These are phyloP conservation scores for Pseudozyma sp. DNA, from an alignment of 1,284 basidiomycete species.

Conservation along the genomic window DNA sequence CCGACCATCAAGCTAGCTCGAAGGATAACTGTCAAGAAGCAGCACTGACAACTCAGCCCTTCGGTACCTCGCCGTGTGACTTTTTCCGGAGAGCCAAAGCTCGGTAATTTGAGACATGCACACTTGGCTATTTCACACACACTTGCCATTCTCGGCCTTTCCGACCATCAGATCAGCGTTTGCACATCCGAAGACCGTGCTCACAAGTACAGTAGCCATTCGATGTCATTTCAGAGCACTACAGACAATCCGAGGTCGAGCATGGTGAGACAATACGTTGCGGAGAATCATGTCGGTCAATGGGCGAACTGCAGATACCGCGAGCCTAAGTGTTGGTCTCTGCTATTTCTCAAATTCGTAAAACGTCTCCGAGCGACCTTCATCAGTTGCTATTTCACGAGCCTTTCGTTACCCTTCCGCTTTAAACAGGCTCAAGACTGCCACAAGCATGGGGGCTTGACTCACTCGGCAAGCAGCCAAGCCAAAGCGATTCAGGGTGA, in stretches of 20 bases:
- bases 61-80: too few species aligned
- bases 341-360: background rate
- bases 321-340: constrained; percentile 14
- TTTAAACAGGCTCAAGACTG: background rate
- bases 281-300: background rate
- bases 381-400: background rate
- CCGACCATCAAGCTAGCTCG: too few species aligned
- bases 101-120: constrained; percentile 18
- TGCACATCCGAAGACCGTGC: background rate
- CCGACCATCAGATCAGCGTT: constrained; percentile 5
- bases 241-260: too few species aligned
- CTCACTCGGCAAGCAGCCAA: too few species aligned
- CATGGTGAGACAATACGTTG: too few species aligned
- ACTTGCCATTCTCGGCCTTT: constrained; percentile 1
- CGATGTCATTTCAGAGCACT: too few species aligned
- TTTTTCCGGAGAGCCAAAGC: constrained; percentile 3
- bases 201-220: too few species aligned
- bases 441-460: background rate
- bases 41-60: too few species aligned
- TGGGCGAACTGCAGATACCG: constrained; percentile 11
- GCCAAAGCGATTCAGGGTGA: background rate
- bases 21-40: too few species aligned
- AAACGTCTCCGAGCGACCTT: too few species aligned
- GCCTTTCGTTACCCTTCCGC: background rate
- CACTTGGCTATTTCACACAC: constrained; percentile 6